Evolutionary conservation across 352 stramenopile species (phyloP), one percentile per base, ranked within the genome.

Genomic region (Phytophthora ramorum): DNA sequence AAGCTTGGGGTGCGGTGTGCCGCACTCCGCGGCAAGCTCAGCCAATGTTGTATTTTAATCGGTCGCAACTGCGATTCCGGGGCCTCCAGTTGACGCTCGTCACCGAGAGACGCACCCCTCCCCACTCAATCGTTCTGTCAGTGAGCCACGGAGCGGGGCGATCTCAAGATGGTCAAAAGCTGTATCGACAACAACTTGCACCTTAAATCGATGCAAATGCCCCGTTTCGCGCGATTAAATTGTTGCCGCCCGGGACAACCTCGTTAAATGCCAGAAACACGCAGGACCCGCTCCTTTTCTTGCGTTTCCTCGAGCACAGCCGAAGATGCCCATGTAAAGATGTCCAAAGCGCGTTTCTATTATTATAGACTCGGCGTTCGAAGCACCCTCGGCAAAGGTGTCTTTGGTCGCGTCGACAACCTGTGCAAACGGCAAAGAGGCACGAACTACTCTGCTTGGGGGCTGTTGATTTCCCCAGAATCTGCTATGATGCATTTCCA

Each of bases 271-370:
- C 46, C 46, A 73, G 22, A 69, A 56, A 73, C 17, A 55, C 65
- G 51, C 37, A 51, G 50, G 57, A 70, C 57, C 56, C 51, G 37
- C 51, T 38, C 22, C 34, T 46, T 52, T 34, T 57, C 40, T 53
- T 68, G 40, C 17, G 32, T 50, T 73, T 65, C 65, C 58, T 46
- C 22, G 24, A 62, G 35, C 64, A 68, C 64, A 72, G 64, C 65
- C 58, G 50, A 73, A 59, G 58, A 73, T 73, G 51, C n/a, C 12
- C 45, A 60, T 69, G 58, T 73, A 73, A 63, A 73, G 60, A 68
- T 58, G 58, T 57, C 45, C 5, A 28, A 20, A 56, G 40, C 38
- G 65, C 65, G 58, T 73, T 69, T 73, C 65, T 73, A 67, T 28
- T 73, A 67, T 28, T 41, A 24, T 24, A 40, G 14, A 40, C 34